Evolutionary conservation across 2,329 filamentous ascomycete species (phyloP).

Genomic region (Aspergillus japonicus): DNA sequence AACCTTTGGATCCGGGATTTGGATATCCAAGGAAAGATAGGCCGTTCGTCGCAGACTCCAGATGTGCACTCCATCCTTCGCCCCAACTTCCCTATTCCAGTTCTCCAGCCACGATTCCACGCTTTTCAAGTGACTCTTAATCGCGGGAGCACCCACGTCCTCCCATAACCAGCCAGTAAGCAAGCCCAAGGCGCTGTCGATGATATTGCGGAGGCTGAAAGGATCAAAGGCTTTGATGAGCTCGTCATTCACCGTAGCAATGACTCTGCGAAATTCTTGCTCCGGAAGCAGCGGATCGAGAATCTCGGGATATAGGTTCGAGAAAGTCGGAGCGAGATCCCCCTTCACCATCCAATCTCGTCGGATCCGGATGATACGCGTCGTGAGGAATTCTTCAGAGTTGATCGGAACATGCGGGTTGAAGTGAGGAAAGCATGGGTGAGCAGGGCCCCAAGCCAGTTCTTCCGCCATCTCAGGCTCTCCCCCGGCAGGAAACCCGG

Average conservation of each 20-base stretch:
- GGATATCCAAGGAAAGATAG: conserved; percentile 68
- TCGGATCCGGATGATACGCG: conserved; percentile 85
- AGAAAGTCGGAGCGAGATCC: conserved; percentile 88
- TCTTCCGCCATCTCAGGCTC: conserved; percentile 63
- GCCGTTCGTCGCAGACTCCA: conserved; percentile 78
- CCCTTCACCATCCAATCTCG: conserved; percentile 89
- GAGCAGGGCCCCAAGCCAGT: conserved; percentile 86
- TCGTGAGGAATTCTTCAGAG: conserved; percentile 71
- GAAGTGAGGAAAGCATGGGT: conserved; percentile 90
- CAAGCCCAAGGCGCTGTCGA: conserved; percentile 77
- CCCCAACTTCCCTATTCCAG: conserved; percentile 73
- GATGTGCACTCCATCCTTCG: conserved; percentile 65
- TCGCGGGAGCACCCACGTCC: conserved; percentile 73
- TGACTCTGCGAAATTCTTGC: conserved; percentile 77
- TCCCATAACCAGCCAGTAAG: conserved; percentile 95
- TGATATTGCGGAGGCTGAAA: conserved; percentile 69
- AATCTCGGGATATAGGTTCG: conserved; percentile 94
- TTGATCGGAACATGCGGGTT: conserved; percentile 84
- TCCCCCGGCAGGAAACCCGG: conserved; percentile 32
- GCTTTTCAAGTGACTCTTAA: conserved; percentile 67
- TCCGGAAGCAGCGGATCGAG: conserved; percentile 83
- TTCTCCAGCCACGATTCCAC: conserved; percentile 80
- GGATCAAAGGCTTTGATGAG: conserved; percentile 78
- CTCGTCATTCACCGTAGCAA: conserved; percentile 78
- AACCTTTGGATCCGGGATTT: conserved; percentile 52